Evolutionary conservation across 257 asterid genomes (phyloP).

Genomic region (Ajuga chamaepitys): DNA sequence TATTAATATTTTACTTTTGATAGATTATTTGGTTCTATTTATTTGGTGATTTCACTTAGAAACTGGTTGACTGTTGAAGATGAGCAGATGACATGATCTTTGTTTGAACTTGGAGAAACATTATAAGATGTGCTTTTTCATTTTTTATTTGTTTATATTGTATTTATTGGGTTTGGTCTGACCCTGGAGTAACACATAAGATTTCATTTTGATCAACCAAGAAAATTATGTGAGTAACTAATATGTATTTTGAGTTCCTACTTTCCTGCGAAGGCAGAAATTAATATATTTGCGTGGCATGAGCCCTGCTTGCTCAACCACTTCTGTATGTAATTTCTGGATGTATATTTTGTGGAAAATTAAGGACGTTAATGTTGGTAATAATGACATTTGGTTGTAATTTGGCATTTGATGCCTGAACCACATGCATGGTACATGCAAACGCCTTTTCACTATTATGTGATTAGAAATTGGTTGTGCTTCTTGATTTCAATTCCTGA

Average conservation of each 20-base stretch:
- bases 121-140: neutral
- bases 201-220: slow-evolving; percentile 2
- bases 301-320: neutral
- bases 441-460: neutral
- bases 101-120: neutral
- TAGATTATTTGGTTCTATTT: neutral
- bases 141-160: too few relatives aligned
- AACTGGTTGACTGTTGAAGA: neutral
- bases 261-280: neutral
- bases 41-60: neutral
- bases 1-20: neutral
- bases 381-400: neutral
- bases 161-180: too few relatives aligned
- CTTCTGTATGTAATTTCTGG: neutral
- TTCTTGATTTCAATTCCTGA: neutral
- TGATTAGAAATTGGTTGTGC: neutral
- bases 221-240: neutral
- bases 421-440: neutral
- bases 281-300: neutral
- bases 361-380: neutral
- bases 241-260: neutral
- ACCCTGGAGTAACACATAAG: too few relatives aligned
- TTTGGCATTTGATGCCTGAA: neutral
- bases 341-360: neutral
- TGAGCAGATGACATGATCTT: neutral